These are phyloP conservation scores for Fennellomyces sp. DNA, from an alignment of 371 early-diverging fungal genomes.

Conservation along the genomic window DNA sequence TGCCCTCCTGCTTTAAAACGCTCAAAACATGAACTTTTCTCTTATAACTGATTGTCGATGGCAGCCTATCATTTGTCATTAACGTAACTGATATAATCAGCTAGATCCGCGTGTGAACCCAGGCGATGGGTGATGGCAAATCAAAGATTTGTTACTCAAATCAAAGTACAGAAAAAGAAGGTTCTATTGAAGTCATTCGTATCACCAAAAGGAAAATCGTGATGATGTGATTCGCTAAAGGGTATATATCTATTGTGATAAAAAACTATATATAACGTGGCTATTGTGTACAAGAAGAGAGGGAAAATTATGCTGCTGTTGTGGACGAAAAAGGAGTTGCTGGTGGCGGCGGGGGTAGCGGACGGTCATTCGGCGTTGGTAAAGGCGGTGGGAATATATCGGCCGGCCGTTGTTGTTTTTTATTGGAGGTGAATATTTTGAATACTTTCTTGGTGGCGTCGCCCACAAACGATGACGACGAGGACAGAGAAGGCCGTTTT, in stretches of 20 bases:
- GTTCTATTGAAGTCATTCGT: background rate
- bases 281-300: too few relatives aligned
- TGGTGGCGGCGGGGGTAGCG: background rate
- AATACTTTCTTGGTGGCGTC: slow-evolving; percentile 6
- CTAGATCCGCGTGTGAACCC: too few relatives aligned
- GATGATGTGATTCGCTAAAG: background rate
- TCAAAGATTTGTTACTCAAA: too few relatives aligned
- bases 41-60: too few relatives aligned
- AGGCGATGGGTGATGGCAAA: too few relatives aligned
- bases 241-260: background rate
- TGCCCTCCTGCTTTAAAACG: too few relatives aligned
- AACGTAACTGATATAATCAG: too few relatives aligned
- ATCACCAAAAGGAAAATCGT: background rate
- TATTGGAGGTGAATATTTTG: background rate
- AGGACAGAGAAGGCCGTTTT: slow-evolving; percentile 6
- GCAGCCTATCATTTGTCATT: too few relatives aligned
- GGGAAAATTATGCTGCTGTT: background rate
- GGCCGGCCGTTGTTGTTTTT: slow-evolving; percentile 2
- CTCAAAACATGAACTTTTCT: too few relatives aligned
- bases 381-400: background rate
- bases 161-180: too few relatives aligned
- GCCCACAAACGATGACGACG: slow-evolving; percentile 6
- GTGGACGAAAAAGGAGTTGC: background rate
- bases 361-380: background rate
- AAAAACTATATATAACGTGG: too few relatives aligned